phyloP scores from a whole-genome alignment of 2,329 filamentous ascomycete species.

The Neofusicoccum parvum region DNA sequence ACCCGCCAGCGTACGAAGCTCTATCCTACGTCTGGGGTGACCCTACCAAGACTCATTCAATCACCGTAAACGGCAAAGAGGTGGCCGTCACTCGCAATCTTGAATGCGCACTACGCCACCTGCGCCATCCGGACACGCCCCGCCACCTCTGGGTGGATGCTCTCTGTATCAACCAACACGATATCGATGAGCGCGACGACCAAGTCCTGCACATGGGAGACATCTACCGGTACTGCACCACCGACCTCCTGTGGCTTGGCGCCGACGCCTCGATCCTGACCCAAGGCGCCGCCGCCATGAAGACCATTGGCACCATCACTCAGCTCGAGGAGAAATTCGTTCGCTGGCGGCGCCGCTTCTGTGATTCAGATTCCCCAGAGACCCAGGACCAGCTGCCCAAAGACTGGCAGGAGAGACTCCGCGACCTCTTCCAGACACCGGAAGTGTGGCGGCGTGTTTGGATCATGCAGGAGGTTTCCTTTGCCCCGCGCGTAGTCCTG shows the following conservation, averaged over 20 bases:
- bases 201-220: slow-evolving; percentile 22
- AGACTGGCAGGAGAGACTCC: too few relatives aligned
- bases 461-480: slow-evolving; percentile 19
- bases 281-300: slow-evolving; percentile 22
- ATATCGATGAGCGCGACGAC: slow-evolving; percentile 13
- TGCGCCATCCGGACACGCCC: slow-evolving; percentile 20
- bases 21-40: slow-evolving; percentile 25
- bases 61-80: slow-evolving; percentile 8
- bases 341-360: too few relatives aligned
- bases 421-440: not conserved
- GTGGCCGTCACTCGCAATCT: slow-evolving; percentile 14
- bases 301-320: slow-evolving; percentile 25
- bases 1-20: slow-evolving; percentile 19
- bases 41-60: not conserved
- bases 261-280: slow-evolving; percentile 20
- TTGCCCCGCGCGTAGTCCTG: slow-evolving; percentile 1
- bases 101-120: not conserved
- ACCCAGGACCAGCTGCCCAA: not conserved
- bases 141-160: slow-evolving; percentile 24
- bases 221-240: slow-evolving; percentile 16
- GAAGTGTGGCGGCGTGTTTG: not conserved
- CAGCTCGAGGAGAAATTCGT: slow-evolving; percentile 6
- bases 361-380: not conserved
- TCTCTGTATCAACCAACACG: slow-evolving; percentile 23
- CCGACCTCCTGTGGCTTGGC: slow-evolving; percentile 21